Evolutionary conservation across 768 basidiomycete genomes (phyloP).

Genomic region (Calocybe gangraenosa): DNA sequence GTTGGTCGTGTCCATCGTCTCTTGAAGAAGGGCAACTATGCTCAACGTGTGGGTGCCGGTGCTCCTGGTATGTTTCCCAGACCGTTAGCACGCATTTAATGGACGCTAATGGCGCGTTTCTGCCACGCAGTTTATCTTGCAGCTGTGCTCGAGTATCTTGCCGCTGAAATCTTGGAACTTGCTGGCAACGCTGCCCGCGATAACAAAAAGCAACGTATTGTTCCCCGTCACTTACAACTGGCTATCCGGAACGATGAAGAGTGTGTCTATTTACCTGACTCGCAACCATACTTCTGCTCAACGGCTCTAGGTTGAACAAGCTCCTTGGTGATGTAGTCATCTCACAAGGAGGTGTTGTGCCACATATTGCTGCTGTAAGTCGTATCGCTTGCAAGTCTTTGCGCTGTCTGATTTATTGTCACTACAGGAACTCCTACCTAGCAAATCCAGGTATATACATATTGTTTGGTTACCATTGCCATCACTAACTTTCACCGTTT

Average conservation of each 20-base stretch:
- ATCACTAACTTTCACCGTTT: constrained; percentile 2
- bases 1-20: constrained; percentile 93
- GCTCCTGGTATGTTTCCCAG: constrained; percentile 58
- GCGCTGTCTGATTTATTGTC: constrained; percentile 3
- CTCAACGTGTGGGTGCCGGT: constrained; percentile 84
- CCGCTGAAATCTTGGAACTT: constrained; percentile 91
- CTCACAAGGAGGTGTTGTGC: constrained; percentile 93
- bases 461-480: neutral
- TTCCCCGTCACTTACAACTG: constrained; percentile 91
- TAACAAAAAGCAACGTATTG: constrained; percentile 95
- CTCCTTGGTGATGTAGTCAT: constrained; percentile 83
- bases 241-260: constrained; percentile 95
- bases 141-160: constrained; percentile 88
- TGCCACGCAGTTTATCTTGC: constrained; percentile 72
- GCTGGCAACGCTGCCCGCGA: constrained; percentile 88
- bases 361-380: constrained; percentile 58
- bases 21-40: constrained; percentile 82
- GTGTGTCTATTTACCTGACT: constrained; percentile 30
- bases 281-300: neutral
- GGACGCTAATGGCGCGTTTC: neutral
- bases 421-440: constrained; percentile 35
- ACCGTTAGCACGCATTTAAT: neutral
- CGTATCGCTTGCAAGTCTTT: neutral
- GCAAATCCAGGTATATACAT: constrained; percentile 31
- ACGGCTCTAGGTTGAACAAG: constrained; percentile 52